Evolutionary conservation across 768 basidiomycete species (phyloP), one percentile per base, ranked within the genome.

Genomic region (Mycena olivaceomarginata): DNA sequence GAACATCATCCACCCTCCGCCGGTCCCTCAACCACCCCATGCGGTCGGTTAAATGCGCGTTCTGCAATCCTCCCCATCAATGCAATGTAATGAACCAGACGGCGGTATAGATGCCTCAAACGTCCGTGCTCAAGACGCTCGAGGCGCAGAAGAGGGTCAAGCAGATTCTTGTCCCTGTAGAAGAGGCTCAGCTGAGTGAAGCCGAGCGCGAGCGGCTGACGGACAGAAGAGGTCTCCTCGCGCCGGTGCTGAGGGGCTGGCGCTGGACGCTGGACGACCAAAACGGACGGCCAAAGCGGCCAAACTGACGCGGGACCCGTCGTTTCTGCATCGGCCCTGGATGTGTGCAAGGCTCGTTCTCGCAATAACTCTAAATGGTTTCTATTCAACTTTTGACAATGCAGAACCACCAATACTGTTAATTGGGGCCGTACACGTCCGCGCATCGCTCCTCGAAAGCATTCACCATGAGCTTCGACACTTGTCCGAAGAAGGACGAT

Each of bases 391-490:
- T 73, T n/a, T 31, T 53, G 63, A 57, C 59, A 13, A 22, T 60
- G 63, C 41, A 64, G 41, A 25, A 9, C 31, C 31, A n/a, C 57
- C 45, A 53, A 31, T 37, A 18, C 20, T 37, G 12, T 25, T 72
- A 77, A n/a, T 66, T 70, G 16, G 39, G 2, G 1, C 96, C 95
- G 81, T 97, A 97, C 7, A 98, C 87, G 67, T 90, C 87, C 71
- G 89, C 60, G 84, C 97, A 98, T 39, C 97, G 91, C 78, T 94
- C 90, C 86, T 99, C 97, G 80, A 99, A 99, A 1, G 98, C 97
- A 69, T 94, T 87, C 31, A 99, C 94, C 97, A 98, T 99, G 85
- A 94, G 90, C 79, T 92, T 92, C 4, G 96, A 95, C 6, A 98
- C 94, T 82, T 95, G 93, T 11, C 95, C 95, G 82, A 99, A 96